Conservation (phyloP, 306 rosid genomes). For the Chamaecrista fasciculata region DNA sequence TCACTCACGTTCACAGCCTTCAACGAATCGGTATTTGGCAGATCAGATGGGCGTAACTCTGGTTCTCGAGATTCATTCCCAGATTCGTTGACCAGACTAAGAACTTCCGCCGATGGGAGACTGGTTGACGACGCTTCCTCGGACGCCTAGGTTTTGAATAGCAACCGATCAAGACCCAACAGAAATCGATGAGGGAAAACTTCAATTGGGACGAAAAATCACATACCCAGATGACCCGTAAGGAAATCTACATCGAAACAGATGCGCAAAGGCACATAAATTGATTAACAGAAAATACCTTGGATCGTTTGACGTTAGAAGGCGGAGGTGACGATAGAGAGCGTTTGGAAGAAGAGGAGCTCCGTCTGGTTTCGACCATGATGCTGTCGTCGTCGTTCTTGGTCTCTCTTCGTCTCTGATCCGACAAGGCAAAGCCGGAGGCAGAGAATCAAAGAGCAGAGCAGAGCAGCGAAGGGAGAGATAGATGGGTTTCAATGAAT, state of each 20-base stretch:
- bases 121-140: conserved; percentile 63
- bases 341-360: conserved; percentile 83
- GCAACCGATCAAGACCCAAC: conserved; percentile 29
- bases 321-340: conserved; percentile 68
- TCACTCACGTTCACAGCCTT: conserved; percentile 52
- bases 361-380: conserved; percentile 96
- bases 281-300: conserved; percentile 43
- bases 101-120: conserved; percentile 43
- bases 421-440: conserved; percentile 37
- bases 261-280: background rate
- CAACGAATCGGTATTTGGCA: conserved; percentile 48
- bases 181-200: conserved; percentile 5
- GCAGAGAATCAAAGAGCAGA: conserved; percentile 15
- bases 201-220: background rate
- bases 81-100: conserved; percentile 66
- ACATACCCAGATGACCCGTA: conserved; percentile 23
- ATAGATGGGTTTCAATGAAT: conserved; percentile 15
- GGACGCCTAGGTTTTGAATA: conserved; percentile 49
- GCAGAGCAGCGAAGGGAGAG: background rate
- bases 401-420: conserved; percentile 39
- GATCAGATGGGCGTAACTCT: conserved; percentile 70
- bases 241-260: background rate
- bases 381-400: background rate
- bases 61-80: conserved; percentile 52
- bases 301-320: conserved; percentile 70